Evolutionary conservation across 2,329 filamentous ascomycete genomes (phyloP).

Genomic region (Aspergillus persii): DNA sequence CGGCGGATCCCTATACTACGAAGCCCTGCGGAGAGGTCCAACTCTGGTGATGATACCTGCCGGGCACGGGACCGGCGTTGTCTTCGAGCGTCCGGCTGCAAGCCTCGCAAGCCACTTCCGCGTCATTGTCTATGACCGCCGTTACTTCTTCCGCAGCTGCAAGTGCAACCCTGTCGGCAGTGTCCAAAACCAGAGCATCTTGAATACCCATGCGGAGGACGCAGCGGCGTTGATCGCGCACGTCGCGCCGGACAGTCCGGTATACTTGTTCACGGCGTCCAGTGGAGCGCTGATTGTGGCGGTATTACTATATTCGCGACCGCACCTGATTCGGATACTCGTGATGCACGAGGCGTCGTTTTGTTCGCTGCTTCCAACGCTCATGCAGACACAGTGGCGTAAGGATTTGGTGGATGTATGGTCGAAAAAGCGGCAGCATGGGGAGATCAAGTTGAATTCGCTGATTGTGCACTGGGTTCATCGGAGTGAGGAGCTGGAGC

Average conservation of each 20-base stretch:
- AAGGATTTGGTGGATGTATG: background rate
- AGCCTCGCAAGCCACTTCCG: conserved; percentile 4
- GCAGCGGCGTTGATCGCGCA: background rate
- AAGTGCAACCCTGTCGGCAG: background rate
- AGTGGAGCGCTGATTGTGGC: background rate
- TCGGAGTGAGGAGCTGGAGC: background rate
- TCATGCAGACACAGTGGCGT: background rate
- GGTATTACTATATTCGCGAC: background rate
- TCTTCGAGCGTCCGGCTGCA: conserved; percentile 6
- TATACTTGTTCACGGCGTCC: background rate
- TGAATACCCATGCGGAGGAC: background rate
- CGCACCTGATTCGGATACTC: background rate
- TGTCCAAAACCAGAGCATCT: background rate
- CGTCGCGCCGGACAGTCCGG: background rate
- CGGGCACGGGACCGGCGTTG: conserved; percentile 5
- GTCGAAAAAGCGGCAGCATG: background rate
- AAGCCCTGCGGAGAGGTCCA: conserved; percentile 3
- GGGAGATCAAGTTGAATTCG: background rate
- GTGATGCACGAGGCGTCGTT: background rate
- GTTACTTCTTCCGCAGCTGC: conserved; percentile 12
- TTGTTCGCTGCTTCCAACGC: background rate
- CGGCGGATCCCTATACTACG: background rate
- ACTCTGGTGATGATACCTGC: conserved; percentile 10
- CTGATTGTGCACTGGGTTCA: background rate
- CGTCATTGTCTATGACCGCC: conserved; percentile 12